Base-by-base conservation (phyloP, 2,329 filamentous ascomycete genomes). In the Aspergillus sp. region DNA sequence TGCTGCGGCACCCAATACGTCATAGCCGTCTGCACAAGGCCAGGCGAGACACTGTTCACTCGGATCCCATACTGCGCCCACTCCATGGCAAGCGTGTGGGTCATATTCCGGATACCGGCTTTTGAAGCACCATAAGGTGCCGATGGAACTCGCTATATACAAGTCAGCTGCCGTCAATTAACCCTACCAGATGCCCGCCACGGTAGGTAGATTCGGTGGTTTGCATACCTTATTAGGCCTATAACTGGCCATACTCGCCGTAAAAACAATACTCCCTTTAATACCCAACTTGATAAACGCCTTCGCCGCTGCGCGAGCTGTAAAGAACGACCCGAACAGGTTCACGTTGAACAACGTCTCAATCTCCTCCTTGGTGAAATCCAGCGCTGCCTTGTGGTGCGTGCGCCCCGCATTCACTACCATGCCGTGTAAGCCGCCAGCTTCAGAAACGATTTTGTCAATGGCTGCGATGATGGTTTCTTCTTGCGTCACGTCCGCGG, bases 21-120 rank as follows among this genome's bases (percentile, higher is more conserved):
- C 78, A 80, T 80, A 3, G 71, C 73, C 1, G 65, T 66, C 4
- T 67, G 59, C 0, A 66, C 65, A 4, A 66, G 59, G 2, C 65
- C 62, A 0, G 65, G 61, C 1, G 59, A 67, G 34, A 91, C 79
- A 15, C 79, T 83, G 64, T 91, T 91, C 6, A 89, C 86, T 2
- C 87, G 75, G 59, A 91, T 89, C 1, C 88, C 88, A 66, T 86
- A 80, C 2, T 78, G 73, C 0, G 85, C 86, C 88, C 88, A 91
- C 72, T 91, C 89, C 0, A 85, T 87, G 0, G 88, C 88, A 9
- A 91, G 52, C 0, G 74, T 77, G 47, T 77, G 75, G 4, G 73
- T 73, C 75, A 79, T 76, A 30, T 53, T 53, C 40, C 51, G 51
- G 13, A 53, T 8, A 19, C 51, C 51, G 4, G 51, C 78, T 65